Base-by-base conservation (phyloP, 371 early-diverging fungal genomes). In the Rhizopus delemar region DNA sequence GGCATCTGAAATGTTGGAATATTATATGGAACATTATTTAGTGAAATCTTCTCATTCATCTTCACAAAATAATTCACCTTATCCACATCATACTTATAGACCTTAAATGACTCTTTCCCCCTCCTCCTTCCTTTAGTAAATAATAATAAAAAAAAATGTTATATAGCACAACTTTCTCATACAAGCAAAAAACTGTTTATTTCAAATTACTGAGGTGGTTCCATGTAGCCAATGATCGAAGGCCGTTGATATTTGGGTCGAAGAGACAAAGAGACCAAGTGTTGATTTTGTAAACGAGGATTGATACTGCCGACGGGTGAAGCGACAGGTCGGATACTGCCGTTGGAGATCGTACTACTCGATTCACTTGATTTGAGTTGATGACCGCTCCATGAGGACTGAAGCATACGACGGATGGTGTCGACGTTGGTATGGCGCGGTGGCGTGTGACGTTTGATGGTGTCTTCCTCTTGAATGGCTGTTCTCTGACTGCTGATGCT, bases 1-100 rank as follows among this genome's bases (percentile, higher is more conserved):
- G 28, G 70, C 73, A 15, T 70, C 62, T 3, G 70, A 73, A 35
- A 70, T 73, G 73, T 11, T 73, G 6, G 73, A 73, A 6, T 59
- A 70, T 36, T 66, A 64, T 28, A 60, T 45, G 31, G 67, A 62
- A 4, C 73, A 67, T 48, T 73, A 70, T 34, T 28, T 66, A n/a
- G 57, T 63, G 31, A 66, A 58, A 53, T 22, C 43, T 6, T 49
- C 56, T 3, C 50, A 54, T 34, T 16, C 32, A 41, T 46, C 55
- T 13, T 65, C 65, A 1, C 62, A 66, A 48, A 31, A 53, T 13
- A 66, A 57, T 43, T 60, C 66, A 29, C 61, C 59, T 15, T 52
- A 65, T 43, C 65, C 60, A 15, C 60, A 60, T 13, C 60, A 59
- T 28, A 29, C 48, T 15, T n/a, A 48, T 15, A 9, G 48, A 48